Base-by-base conservation (phyloP, 257 asterid species). In the Dorcoceras hygrometricum region DNA sequence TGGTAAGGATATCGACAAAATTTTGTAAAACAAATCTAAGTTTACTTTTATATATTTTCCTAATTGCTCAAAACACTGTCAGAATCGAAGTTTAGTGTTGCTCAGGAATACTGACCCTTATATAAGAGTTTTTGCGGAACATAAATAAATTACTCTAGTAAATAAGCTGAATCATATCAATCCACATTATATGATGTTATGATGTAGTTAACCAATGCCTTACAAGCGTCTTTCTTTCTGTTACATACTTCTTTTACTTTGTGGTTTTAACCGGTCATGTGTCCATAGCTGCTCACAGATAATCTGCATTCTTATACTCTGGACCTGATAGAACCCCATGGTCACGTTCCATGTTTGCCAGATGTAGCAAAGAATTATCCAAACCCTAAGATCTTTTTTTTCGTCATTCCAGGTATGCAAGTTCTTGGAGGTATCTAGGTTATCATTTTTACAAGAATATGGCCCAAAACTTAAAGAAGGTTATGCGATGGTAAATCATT, bases 391-490 rank as follows among this genome's bases (percentile, higher is more conserved):
- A 14, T 39, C 48, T 57, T 59, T 63, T 26, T 26, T 51, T 22
- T 72, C 51, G 20, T 12, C 14, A 57, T 75, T 67, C 64, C 66
- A 92, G 98, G 98, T 93, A 36, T 89, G 97, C 89, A 87, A 77
- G 83, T 94, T 94, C 78, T 80, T 94, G 94, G 97, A 94, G 87
- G 99, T 87, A 68, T 94, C 99, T 54, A 88, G 75, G 79, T 59
- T 94, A 68, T 94, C 99, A n/a, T 90, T 94, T 83, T 80, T 80
- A 67, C 86, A 73, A 54, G 92, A 94, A 72, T 94, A 78, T 73
- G 99, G 99, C 57, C 88, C 95, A 68, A 94, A 94, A 87, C 78
- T 94, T 72, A 94, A 90, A 76, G 99, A 94, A 80, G 96, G 86
- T 72, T 94, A 90, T 61, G 88, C 88, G 69, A 76, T 87, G 95